Conservation (phyloP, 345 rosid genomes). For the Pugionium dolabratum region DNA sequence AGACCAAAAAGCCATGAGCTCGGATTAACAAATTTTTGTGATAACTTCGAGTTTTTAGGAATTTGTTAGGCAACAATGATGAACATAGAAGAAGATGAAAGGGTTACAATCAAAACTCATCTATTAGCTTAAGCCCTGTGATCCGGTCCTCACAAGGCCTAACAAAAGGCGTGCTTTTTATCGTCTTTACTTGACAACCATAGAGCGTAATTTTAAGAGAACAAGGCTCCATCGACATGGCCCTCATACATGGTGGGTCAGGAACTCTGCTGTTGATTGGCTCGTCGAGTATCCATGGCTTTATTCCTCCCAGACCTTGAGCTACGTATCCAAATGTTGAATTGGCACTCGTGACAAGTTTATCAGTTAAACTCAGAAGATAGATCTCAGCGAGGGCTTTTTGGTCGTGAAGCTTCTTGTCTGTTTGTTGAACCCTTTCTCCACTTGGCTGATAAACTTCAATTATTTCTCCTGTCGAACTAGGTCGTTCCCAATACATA, state of each 20-base stretch:
- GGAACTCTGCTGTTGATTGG: constrained; percentile 19
- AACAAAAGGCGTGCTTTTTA: constrained; percentile 34
- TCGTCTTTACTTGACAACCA: constrained; percentile 35
- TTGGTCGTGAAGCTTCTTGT: constrained; percentile 38
- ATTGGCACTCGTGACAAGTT: constrained; percentile 43
- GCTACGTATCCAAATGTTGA: constrained; percentile 51
- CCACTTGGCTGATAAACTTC: constrained; percentile 48
- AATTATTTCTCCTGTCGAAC: constrained; percentile 37
- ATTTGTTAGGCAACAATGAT: not conserved
- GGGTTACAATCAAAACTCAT: constrained; percentile 22
- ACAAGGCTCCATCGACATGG: constrained; percentile 49
- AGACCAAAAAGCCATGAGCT: not conserved
- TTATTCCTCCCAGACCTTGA: constrained; percentile 38
- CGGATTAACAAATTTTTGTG: not conserved
- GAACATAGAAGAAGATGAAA: constrained; percentile 17
- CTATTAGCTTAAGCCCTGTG: constrained; percentile 42
- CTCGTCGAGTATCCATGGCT: constrained; percentile 46
- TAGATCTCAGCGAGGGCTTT: constrained; percentile 47
- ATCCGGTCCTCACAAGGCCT: constrained; percentile 44
- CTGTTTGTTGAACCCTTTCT: constrained; percentile 39
- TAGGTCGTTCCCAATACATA: constrained; percentile 36
- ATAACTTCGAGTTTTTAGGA: not conserved
- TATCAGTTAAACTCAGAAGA: constrained; percentile 45
- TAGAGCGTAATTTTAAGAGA: constrained; percentile 34
- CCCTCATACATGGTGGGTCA: constrained; percentile 42